These are phyloP conservation scores for Fraxinus ornus DNA, from an alignment of 305 asterid genomes.

Conservation along the genomic window DNA sequence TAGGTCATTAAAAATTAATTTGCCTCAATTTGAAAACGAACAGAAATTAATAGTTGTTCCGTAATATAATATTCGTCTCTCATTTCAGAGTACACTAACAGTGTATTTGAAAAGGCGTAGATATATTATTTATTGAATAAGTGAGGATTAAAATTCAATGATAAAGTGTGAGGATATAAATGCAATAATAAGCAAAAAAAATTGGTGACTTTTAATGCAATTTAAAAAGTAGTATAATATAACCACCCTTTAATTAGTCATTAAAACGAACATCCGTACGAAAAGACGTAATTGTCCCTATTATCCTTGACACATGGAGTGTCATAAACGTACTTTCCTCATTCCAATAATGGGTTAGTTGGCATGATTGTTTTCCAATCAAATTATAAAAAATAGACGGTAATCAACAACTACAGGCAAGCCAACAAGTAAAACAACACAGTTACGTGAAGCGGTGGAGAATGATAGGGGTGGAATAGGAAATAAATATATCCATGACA, in stretches of 20 bases:
- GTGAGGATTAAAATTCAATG: too few species aligned
- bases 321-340: background rate
- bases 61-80: too few species aligned
- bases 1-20: too few species aligned
- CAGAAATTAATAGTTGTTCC: too few species aligned
- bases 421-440: background rate
- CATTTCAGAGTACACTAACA: too few species aligned
- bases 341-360: background rate
- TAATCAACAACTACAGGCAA: background rate
- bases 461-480: slow-evolving; percentile 17
- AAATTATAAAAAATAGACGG: background rate
- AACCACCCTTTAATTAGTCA: background rate
- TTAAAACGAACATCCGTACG: background rate
- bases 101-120: too few species aligned
- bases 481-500: slow-evolving; percentile 29
- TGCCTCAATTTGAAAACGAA: too few species aligned
- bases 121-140: too few species aligned
- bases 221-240: background rate
- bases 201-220: background rate
- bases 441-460: slow-evolving; percentile 12
- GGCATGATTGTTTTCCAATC: background rate
- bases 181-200: background rate
- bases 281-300: background rate
- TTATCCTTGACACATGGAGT: background rate
- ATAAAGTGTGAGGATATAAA: too few species aligned